These are phyloP conservation scores for Camillea tinctor DNA, from an alignment of 2,329 filamentous ascomycete genomes.

Conservation along the genomic window DNA sequence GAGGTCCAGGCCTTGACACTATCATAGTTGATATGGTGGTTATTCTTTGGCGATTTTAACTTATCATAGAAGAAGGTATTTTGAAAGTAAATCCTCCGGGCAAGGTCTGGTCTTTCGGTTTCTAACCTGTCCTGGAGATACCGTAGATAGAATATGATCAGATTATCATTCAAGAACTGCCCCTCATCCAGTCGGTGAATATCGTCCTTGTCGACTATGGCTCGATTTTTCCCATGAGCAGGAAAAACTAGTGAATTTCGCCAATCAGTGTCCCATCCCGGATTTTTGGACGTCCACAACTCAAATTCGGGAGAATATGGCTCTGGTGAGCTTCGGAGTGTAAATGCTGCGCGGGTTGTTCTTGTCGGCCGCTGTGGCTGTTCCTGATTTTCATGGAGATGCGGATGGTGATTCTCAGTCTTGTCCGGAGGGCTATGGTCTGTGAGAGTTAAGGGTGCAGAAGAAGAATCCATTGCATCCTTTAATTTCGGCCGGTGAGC, in stretches of 20 bases:
- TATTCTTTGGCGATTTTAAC: slow-evolving; percentile 59
- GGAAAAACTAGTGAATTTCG: slow-evolving; percentile 62
- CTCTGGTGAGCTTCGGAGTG: slow-evolving; percentile 14
- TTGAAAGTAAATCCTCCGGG: slow-evolving; percentile 77
- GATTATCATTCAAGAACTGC: slow-evolving; percentile 87
- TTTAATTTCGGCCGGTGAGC: slow-evolving; percentile 16
- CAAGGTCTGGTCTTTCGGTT: slow-evolving; percentile 51
- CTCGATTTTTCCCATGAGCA: slow-evolving; percentile 54
- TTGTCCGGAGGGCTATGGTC: slow-evolving; percentile 2
- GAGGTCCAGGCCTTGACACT: slow-evolving; percentile 86
- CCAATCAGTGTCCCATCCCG: slow-evolving; percentile 53
- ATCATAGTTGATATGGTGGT: slow-evolving; percentile 72
- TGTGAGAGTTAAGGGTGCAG: neutral
- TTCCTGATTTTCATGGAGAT: neutral
- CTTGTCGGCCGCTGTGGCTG: slow-evolving; percentile 7
- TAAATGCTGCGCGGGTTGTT: slow-evolving; percentile 22
- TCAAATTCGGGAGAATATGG: slow-evolving; percentile 19
- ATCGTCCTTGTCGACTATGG: slow-evolving; percentile 69
- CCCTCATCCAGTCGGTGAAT: slow-evolving; percentile 77
- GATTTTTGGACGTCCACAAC: slow-evolving; percentile 51
- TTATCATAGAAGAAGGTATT: slow-evolving; percentile 90
- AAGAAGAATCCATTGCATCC: slow-evolving; percentile 18
- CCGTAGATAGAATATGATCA: slow-evolving; percentile 84
- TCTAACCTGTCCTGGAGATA: slow-evolving; percentile 65
- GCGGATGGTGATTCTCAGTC: slow-evolving; percentile 2